phyloP scores from a whole-genome alignment of 2,329 filamentous ascomycete species.

The Xylaria sp. region DNA sequence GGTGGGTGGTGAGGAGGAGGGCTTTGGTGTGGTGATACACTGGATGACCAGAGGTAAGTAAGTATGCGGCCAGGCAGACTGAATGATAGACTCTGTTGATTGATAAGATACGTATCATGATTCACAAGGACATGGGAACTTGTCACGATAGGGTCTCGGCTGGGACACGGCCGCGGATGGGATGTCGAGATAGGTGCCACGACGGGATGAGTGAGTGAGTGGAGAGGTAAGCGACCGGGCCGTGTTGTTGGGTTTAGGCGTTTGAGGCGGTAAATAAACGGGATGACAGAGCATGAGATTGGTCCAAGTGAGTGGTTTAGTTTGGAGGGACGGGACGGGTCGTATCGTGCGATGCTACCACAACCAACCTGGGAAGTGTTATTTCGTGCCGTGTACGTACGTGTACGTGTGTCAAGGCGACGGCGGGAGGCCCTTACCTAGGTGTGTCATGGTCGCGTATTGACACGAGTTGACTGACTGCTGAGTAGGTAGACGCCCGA shows the following conservation, averaged over 20 bases:
- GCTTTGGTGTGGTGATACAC: no score
- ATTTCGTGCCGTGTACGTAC: background rate
- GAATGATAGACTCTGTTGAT: background rate
- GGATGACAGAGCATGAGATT: background rate
- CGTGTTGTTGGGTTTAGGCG: background rate
- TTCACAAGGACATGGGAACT: no score
- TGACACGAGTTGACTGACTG: background rate
- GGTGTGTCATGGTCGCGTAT: conserved; percentile 2
- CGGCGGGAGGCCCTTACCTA: conserved; percentile 6
- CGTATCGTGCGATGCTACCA: background rate
- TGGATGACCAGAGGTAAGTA: no score
- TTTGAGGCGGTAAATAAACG: background rate
- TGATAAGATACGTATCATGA: background rate
- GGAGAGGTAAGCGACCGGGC: background rate
- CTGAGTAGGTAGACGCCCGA: background rate
- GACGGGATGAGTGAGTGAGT: background rate
- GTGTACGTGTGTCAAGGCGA: background rate
- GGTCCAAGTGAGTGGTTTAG: background rate
- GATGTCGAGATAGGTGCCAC: background rate
- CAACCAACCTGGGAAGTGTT: background rate
- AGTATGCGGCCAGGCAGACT: background rate
- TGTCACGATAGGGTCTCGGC: background rate
- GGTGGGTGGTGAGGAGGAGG: no score
- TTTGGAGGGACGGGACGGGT: background rate
- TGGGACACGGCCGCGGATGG: no score